Evolutionary conservation across 1,139 yeast genomes (phyloP).

Genomic region (Hansenula sp.): DNA sequence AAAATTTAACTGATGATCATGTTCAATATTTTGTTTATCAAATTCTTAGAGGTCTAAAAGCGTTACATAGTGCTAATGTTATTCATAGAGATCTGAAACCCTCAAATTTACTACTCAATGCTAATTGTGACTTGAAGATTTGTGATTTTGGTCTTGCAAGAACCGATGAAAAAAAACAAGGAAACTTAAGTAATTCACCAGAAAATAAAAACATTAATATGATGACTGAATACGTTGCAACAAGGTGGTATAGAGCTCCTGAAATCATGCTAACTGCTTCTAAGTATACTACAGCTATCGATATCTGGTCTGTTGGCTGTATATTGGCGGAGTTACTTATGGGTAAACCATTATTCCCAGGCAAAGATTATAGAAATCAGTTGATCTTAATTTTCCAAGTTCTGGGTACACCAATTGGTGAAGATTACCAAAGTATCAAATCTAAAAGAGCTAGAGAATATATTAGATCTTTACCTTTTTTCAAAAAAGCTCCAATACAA

Average conservation of each 20-base stretch:
- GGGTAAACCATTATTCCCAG: slow-evolving; percentile 74
- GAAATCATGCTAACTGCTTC: slow-evolving; percentile 72
- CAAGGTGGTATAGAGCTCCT: slow-evolving; percentile 80
- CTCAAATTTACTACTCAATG: slow-evolving; percentile 74
- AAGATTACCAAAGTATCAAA: slow-evolving; percentile 52
- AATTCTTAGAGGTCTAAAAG: slow-evolving; percentile 58
- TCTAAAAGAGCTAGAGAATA: slow-evolving; percentile 62
- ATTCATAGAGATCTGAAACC: slow-evolving; percentile 92
- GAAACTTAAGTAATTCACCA: slow-evolving; percentile 48
- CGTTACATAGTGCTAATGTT: slow-evolving; percentile 62
- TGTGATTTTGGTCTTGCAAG: slow-evolving; percentile 95
- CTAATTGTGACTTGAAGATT: slow-evolving; percentile 87
- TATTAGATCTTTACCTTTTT: slow-evolving; percentile 54
- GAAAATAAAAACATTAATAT: slow-evolving; percentile 37
- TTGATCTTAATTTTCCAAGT: slow-evolving; percentile 55
- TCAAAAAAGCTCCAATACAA: slow-evolving; percentile 41
- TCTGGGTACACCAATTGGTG: slow-evolving; percentile 61
- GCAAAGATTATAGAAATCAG: slow-evolving; percentile 69
- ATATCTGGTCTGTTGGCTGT: slow-evolving; percentile 80
- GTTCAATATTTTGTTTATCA: slow-evolving; percentile 67
- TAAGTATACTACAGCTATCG: slow-evolving; percentile 68
- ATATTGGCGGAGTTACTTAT: slow-evolving; percentile 59
- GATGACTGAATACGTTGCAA: slow-evolving; percentile 74
- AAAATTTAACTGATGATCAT: slow-evolving; percentile 56
- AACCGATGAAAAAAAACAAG: slow-evolving; percentile 74